These are phyloP conservation scores for Hura crepitans DNA, from an alignment of 441 rosid genomes.

Conservation along the genomic window DNA sequence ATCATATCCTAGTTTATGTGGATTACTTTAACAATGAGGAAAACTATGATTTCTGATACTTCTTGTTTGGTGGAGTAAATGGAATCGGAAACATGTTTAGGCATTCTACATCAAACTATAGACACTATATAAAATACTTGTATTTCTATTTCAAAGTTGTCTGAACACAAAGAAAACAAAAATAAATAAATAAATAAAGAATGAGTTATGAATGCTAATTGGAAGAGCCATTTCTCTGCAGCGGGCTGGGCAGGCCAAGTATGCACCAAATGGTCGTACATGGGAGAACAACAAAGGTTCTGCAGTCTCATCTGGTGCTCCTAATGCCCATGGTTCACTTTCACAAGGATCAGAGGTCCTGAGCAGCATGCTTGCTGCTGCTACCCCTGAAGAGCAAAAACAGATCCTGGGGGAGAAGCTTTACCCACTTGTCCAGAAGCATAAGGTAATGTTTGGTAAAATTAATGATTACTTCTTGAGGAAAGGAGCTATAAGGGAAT, in stretches of 20 bases:
- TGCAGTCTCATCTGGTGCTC: slow-evolving; percentile 23
- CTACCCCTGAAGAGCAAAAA: slow-evolving; percentile 54
- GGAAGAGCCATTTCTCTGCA: slow-evolving; percentile 21
- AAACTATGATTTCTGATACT: not conserved
- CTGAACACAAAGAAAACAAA: no score
- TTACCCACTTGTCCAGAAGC: slow-evolving; percentile 62
- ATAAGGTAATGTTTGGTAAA: slow-evolving; percentile 40
- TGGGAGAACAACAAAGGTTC: slow-evolving; percentile 24
- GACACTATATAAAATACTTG: not conserved
- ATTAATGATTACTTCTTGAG: not conserved
- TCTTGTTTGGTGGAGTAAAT: not conserved
- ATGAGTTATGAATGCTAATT: not conserved
- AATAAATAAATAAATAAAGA: no score
- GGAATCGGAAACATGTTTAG: not conserved
- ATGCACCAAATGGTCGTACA: slow-evolving; percentile 42
- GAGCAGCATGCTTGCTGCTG: slow-evolving; percentile 58
- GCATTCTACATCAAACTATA: not conserved
- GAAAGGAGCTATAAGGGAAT: not conserved
- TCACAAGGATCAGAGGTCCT: slow-evolving; percentile 42
- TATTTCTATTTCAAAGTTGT: not conserved
- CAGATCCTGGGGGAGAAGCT: slow-evolving; percentile 58
- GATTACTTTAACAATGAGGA: not conserved
- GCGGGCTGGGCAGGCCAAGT: slow-evolving; percentile 39
- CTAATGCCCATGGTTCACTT: slow-evolving; percentile 31
- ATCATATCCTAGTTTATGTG: not conserved